Evolutionary conservation across 352 stramenopile genomes (phyloP).

Genomic region (Thalassiosira mediterranea): DNA sequence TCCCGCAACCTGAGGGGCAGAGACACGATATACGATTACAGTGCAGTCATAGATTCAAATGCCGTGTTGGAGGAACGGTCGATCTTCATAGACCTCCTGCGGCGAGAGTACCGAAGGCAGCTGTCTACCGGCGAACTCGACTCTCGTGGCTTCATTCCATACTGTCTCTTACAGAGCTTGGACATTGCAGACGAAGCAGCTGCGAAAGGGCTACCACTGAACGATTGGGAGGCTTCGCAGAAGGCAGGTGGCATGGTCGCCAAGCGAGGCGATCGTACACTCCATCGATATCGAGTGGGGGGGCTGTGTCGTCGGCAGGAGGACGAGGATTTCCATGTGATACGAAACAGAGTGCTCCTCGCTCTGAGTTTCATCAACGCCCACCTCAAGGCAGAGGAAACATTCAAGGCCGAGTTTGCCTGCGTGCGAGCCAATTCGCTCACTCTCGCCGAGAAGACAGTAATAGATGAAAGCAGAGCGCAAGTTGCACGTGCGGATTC

Average conservation of each 20-base stretch:
- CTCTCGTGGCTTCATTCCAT: conserved; percentile 31
- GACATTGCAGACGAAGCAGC: conserved; percentile 58
- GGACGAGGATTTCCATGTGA: conserved; percentile 5
- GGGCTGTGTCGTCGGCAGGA: not conserved
- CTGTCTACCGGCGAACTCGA: not conserved
- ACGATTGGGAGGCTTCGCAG: conserved; percentile 50
- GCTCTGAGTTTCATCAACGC: conserved; percentile 33
- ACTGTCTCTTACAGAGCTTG: conserved; percentile 55
- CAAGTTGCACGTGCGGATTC: conserved; percentile 20
- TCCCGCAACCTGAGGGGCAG: not conserved
- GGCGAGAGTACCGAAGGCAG: conserved; percentile 40
- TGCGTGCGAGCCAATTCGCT: conserved; percentile 1
- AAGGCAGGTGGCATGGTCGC: not conserved
- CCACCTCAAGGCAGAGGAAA: conserved; percentile 20
- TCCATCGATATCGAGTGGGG: not conserved
- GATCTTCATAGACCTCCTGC: conserved; percentile 62
- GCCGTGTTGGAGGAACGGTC: conserved; percentile 34
- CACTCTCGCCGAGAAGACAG: not conserved
- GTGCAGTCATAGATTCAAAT: not conserved
- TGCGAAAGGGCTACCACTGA: conserved; percentile 41
- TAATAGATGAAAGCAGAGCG: conserved; percentile 31
- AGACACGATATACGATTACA: not conserved
- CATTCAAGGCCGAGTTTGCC: conserved; percentile 10
- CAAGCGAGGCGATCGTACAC: not conserved
- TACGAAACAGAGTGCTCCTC: conserved; percentile 27